Conservation (phyloP, 768 basidiomycete species). For the Mycena sanguinolenta region DNA sequence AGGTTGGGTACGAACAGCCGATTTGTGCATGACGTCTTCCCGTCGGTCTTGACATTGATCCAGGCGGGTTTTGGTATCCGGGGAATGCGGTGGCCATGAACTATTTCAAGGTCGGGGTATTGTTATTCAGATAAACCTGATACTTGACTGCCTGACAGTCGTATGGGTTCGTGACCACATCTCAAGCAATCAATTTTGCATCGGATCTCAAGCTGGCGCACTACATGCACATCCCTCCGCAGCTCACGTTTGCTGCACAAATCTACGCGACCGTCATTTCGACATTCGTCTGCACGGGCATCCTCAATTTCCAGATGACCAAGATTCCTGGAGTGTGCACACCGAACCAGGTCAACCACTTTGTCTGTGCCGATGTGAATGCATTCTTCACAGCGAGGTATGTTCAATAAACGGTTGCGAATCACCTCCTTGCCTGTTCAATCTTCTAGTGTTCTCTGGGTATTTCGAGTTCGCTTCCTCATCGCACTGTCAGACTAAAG, state of each 20-base stretch:
- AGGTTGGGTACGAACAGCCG: too few relatives aligned
- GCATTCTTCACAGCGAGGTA: conserved; percentile 56
- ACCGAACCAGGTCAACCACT: conserved; percentile 44
- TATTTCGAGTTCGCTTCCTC: not conserved
- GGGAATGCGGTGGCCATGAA: conserved; percentile 52
- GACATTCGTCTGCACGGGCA: too few relatives aligned
- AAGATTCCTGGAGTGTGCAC: conserved; percentile 54
- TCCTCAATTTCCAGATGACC: conserved; percentile 48
- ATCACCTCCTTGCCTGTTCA: not conserved
- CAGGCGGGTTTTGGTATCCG: conserved; percentile 42
- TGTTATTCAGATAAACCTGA: not conserved
- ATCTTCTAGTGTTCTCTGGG: conserved; percentile 18
- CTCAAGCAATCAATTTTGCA: conserved; percentile 44
- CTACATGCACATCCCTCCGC: conserved; percentile 47
- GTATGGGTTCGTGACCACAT: conserved; percentile 47
- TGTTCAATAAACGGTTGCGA: conserved; percentile 29
- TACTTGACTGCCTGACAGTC: conserved; percentile 31
- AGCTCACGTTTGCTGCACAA: conserved; percentile 50
- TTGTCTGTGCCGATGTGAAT: conserved; percentile 50
- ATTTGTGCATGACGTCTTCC: too few relatives aligned
- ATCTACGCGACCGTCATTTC: too few relatives aligned
- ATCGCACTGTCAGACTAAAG: conserved; percentile 24
- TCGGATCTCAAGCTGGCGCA: conserved; percentile 49
- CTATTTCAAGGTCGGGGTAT: conserved; percentile 42
- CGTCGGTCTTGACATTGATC: not conserved